phyloP scores from a whole-genome alignment of 345 rosid genomes.

The Boechera stricta region DNA sequence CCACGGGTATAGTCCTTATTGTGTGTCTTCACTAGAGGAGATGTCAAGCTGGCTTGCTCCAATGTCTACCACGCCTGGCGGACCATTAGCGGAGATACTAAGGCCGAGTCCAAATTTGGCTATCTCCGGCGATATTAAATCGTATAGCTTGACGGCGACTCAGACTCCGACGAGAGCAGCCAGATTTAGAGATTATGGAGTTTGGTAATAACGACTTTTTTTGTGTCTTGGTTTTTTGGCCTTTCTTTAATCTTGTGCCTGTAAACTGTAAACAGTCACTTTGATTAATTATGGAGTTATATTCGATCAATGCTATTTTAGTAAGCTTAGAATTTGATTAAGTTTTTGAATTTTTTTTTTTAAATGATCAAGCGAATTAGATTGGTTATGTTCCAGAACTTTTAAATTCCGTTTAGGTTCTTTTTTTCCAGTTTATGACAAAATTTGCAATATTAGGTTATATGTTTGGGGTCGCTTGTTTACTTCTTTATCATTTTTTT shows the following conservation, averaged over 20 bases:
- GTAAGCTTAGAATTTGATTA: not conserved
- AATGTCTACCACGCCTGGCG: slow-evolving; percentile 59
- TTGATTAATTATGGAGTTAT: not conserved
- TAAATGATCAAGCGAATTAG: not conserved
- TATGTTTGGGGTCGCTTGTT: too few relatives aligned
- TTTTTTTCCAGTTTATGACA: too few relatives aligned
- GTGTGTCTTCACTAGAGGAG: slow-evolving; percentile 35
- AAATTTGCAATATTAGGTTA: too few relatives aligned
- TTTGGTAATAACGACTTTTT: slow-evolving; percentile 16
- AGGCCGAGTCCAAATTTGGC: slow-evolving; percentile 45
- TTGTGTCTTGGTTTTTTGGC: not conserved
- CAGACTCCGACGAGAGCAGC: slow-evolving; percentile 63
- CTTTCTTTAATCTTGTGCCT: not conserved
- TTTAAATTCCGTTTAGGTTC: too few relatives aligned
- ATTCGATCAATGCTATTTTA: not conserved
- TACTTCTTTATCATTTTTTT: too few relatives aligned
- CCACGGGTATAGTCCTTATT: slow-evolving; percentile 37
- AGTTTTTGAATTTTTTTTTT: too few relatives aligned
- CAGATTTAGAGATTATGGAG: slow-evolving; percentile 39
- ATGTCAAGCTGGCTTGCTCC: slow-evolving; percentile 54
- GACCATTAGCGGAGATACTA: slow-evolving; percentile 79
- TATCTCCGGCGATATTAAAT: slow-evolving; percentile 37
- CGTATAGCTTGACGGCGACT: slow-evolving; percentile 29
- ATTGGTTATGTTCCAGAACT: too few relatives aligned
- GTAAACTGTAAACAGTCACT: slow-evolving; percentile 7